phyloP scores from a whole-genome alignment of 352 stramenopile species.

The Pythium aristosporum region DNA sequence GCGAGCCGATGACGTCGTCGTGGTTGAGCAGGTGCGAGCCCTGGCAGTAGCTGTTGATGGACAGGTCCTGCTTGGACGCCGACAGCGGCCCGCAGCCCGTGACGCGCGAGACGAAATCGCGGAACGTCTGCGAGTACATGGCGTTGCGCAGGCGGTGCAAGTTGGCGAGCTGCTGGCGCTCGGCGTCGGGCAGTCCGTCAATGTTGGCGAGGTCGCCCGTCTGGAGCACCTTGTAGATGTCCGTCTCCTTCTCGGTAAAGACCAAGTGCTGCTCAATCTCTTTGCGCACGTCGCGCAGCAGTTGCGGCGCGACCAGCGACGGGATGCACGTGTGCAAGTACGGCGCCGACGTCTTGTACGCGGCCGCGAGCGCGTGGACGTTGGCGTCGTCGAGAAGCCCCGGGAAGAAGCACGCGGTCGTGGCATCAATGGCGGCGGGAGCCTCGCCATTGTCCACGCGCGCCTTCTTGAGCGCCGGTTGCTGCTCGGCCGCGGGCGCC shows the following conservation, averaged over 20 bases:
- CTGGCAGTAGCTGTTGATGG: conserved; percentile 87
- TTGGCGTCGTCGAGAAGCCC: conserved; percentile 26
- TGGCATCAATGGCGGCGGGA: neutral
- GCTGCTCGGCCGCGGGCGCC: neutral
- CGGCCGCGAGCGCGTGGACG: conserved; percentile 19
- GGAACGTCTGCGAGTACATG: conserved; percentile 87
- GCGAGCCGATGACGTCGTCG: conserved; percentile 92
- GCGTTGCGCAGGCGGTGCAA: conserved; percentile 80
- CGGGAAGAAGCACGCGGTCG: conserved; percentile 20
- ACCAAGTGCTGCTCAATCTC: conserved; percentile 83
- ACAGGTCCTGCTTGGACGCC: conserved; percentile 80
- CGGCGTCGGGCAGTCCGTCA: conserved; percentile 31
- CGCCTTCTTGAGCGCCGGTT: conserved; percentile 25
- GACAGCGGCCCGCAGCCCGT: conserved; percentile 50
- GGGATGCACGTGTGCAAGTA: conserved; percentile 31
- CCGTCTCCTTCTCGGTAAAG: conserved; percentile 92
- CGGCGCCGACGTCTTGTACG: conserved; percentile 26
- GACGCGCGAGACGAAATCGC: conserved; percentile 70
- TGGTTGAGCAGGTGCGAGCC: conserved; percentile 92
- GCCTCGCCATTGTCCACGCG: conserved; percentile 15
- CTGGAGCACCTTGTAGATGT: conserved; percentile 94
- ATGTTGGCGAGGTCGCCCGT: conserved; percentile 89
- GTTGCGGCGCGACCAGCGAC: conserved; percentile 26
- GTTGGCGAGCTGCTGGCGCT: conserved; percentile 53
- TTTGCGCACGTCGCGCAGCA: conserved; percentile 43